Evolutionary conservation across 108 stramenopile genomes (phyloP).

Genomic region (Nitzschia inconspicua): DNA sequence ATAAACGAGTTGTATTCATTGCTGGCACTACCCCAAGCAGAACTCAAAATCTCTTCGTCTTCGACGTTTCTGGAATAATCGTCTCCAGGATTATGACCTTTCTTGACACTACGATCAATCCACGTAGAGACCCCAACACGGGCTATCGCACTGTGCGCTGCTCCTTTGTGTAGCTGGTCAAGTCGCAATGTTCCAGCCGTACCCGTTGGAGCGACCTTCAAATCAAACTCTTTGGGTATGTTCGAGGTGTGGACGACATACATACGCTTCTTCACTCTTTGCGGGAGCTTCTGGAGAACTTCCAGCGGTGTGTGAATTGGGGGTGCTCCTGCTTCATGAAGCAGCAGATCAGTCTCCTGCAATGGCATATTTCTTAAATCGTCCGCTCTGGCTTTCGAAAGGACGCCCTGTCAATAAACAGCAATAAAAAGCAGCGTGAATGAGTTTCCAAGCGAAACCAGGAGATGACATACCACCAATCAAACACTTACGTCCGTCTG

Average conservation of each 20-base stretch:
- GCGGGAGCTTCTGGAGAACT: slow-evolving; percentile 71
- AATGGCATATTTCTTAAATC: slow-evolving; percentile 81
- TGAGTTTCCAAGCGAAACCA: neutral
- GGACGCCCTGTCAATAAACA: slow-evolving; percentile 48
- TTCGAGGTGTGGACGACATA: slow-evolving; percentile 92
- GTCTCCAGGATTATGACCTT: slow-evolving; percentile 1
- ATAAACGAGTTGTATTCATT: slow-evolving; percentile 44
- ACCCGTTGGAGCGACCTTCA: slow-evolving; percentile 83
- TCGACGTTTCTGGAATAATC: slow-evolving; percentile 14
- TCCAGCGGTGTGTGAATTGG: slow-evolving; percentile 92
- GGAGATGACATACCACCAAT: neutral
- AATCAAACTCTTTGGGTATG: slow-evolving; percentile 61
- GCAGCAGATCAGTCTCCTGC: slow-evolving; percentile 81
- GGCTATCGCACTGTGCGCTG: neutral
- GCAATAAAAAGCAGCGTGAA: neutral
- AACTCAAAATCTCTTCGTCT: slow-evolving; percentile 18
- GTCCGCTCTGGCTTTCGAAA: slow-evolving; percentile 72
- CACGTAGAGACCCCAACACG: slow-evolving; percentile 17
- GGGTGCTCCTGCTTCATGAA: slow-evolving; percentile 92
- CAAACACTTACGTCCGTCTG: slow-evolving; percentile 40
- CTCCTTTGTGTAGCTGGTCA: slow-evolving; percentile 42
- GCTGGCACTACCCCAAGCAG: slow-evolving; percentile 21
- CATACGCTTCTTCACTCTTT: slow-evolving; percentile 73
- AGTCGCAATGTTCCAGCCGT: slow-evolving; percentile 85
- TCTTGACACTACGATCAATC: slow-evolving; percentile 13